phyloP scores from a whole-genome alignment of 139 green algal species.

The Chlorella sp. region DNA sequence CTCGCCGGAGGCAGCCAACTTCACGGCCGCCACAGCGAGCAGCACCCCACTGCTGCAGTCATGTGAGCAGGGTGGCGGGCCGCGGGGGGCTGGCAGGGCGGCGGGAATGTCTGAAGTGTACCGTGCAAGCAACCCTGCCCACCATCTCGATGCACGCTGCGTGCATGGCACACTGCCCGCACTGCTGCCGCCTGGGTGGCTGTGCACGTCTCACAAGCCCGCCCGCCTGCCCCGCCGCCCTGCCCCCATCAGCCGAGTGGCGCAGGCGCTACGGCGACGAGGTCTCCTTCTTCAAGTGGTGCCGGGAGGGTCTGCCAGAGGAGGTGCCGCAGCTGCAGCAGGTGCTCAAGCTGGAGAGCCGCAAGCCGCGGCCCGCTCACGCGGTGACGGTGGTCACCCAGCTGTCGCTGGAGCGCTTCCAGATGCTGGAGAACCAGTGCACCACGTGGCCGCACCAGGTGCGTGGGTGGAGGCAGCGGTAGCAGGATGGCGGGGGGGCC shows the following conservation, averaged over 20 bases:
- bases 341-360: conserved; percentile 31
- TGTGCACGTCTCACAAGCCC: not conserved
- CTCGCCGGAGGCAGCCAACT: not conserved
- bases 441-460: conserved; percentile 27
- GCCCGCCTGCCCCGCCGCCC: not conserved
- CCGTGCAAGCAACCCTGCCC: not conserved
- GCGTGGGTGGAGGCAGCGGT: no score
- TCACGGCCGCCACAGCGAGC: not conserved
- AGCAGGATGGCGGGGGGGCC: not conserved
- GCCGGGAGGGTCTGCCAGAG: conserved; percentile 21
- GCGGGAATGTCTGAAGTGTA: not conserved
- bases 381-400: conserved; percentile 48
- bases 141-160: no score
- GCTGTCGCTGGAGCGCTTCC: conserved; percentile 46
- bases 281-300: conserved; percentile 36
- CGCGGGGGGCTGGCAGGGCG: not conserved
- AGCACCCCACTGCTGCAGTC: conserved; percentile 23
- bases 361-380: conserved; percentile 28
- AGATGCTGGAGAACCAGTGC: conserved; percentile 52
- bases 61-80: not conserved
- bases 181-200: not conserved
- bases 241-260: conserved; percentile 7
- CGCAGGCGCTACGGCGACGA: conserved; percentile 27
- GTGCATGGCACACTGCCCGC: no score
- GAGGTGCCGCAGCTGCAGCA: conserved; percentile 42